phyloP scores from a whole-genome alignment of 1,284 basidiomycete genomes.

The Cryptococcus amylolentus region DNA sequence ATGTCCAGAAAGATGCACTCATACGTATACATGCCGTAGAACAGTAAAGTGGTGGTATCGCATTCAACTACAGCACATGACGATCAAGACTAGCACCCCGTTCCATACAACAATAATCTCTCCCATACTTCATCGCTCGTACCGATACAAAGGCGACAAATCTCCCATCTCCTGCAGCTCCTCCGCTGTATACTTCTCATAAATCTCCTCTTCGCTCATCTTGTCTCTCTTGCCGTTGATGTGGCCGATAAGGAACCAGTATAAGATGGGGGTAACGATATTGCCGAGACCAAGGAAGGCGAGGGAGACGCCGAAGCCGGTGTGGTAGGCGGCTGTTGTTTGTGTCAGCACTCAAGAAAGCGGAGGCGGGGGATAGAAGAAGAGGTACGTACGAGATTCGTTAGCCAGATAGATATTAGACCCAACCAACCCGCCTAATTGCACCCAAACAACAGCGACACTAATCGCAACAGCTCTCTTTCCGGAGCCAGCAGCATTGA shows the following conservation, averaged over 20 bases:
- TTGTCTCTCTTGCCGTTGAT: slow-evolving; percentile 25
- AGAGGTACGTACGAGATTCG: slow-evolving; percentile 23
- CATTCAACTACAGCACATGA: too few relatives aligned
- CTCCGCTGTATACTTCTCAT: slow-evolving; percentile 23
- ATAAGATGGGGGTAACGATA: slow-evolving; percentile 9
- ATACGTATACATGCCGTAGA: too few relatives aligned
- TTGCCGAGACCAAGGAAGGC: slow-evolving; percentile 21
- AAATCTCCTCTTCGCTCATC: slow-evolving; percentile 29
- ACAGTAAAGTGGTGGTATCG: too few relatives aligned
- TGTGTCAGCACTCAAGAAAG: background rate
- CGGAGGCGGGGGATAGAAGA: slow-evolving; percentile 1
- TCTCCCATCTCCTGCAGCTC: slow-evolving; percentile 29
- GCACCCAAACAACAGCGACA: slow-evolving; percentile 23
- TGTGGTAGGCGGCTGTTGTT: slow-evolving; percentile 15
- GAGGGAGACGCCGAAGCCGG: slow-evolving; percentile 33
- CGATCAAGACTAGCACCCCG: too few relatives aligned
- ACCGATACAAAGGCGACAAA: slow-evolving; percentile 24
- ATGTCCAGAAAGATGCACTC: too few relatives aligned
- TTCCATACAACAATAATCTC: too few relatives aligned
- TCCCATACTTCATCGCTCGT: background rate
- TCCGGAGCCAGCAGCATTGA: slow-evolving; percentile 33
- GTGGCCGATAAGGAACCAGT: slow-evolving; percentile 18
- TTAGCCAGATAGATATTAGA: slow-evolving; percentile 30
- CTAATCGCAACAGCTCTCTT: slow-evolving; percentile 32
- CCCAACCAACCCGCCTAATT: slow-evolving; percentile 30